phyloP scores from a whole-genome alignment of 805 yeast species.

The Metschnikowia cubensis region DNA sequence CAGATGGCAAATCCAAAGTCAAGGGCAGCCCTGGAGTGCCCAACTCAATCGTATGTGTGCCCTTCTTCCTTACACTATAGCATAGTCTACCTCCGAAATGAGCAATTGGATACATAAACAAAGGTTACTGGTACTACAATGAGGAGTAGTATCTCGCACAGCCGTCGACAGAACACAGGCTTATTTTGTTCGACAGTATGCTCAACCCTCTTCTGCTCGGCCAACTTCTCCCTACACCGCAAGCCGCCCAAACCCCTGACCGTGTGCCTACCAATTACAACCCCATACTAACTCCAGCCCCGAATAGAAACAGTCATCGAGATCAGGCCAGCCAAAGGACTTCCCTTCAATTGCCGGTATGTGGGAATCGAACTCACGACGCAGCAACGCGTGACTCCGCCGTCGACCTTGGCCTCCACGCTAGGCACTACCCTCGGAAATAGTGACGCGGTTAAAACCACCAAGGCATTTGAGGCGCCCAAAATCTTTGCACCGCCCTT shows the following conservation, averaged over 20 bases:
- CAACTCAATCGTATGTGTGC: conserved; percentile 37
- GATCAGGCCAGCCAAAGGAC: conserved; percentile 48
- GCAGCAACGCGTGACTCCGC: conserved; percentile 43
- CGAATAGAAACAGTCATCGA: conserved; percentile 56
- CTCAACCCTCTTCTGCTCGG: no score
- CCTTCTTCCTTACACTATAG: not conserved
- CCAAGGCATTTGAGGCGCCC: conserved; percentile 33
- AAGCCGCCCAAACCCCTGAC: not conserved
- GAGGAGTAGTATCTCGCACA: no score
- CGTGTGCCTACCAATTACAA: not conserved
- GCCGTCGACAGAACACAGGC: no score
- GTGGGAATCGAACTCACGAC: conserved; percentile 49
- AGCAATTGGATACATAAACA: no score
- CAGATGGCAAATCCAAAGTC: conserved; percentile 51
- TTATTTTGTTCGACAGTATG: no score
- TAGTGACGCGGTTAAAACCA: conserved; percentile 31
- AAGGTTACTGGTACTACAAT: no score
- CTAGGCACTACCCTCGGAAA: conserved; percentile 2
- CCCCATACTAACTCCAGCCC: conserved; percentile 35
- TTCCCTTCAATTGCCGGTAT: conserved; percentile 44
- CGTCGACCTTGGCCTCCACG: conserved; percentile 35
- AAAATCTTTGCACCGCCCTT: conserved; percentile 35
- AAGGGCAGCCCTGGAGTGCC: conserved; percentile 70
- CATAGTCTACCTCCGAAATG: no score
- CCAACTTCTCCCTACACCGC: not conserved